Conservation (phyloP, 2,329 filamentous ascomycete species). For the Diaporthe batatas region DNA sequence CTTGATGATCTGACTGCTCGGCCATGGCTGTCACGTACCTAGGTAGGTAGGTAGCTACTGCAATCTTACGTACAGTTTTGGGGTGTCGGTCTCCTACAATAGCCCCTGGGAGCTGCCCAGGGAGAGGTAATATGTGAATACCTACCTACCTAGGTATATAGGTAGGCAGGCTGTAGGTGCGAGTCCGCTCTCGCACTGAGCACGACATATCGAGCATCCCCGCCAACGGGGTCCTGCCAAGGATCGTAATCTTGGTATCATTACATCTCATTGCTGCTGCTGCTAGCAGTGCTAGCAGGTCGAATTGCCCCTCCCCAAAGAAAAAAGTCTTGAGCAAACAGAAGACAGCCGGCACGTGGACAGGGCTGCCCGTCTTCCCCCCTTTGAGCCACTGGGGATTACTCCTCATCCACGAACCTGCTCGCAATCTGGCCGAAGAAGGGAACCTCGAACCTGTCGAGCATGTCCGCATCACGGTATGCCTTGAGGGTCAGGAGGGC, state of each 20-base stretch:
- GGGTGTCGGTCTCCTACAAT: background rate
- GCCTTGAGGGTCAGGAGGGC: slow-evolving; percentile 82
- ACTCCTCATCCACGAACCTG: slow-evolving; percentile 90
- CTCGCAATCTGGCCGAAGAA: slow-evolving; percentile 88
- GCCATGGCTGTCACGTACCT: no score
- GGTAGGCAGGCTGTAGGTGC: no score
- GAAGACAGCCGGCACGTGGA: background rate
- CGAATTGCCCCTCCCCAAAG: background rate
- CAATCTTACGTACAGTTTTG: background rate
- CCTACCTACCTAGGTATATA: no score
- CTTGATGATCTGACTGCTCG: background rate
- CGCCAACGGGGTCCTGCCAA: slow-evolving; percentile 6
- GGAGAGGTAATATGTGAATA: background rate
- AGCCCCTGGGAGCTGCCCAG: no score
- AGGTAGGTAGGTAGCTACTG: background rate
- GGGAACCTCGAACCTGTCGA: slow-evolving; percentile 85
- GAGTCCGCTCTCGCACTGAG: background rate
- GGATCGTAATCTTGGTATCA: slow-evolving; percentile 35
- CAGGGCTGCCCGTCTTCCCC: background rate
- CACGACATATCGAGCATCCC: background rate
- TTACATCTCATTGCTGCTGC: slow-evolving; percentile 16
- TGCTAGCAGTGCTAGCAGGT: no score
- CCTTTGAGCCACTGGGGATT: slow-evolving; percentile 23
- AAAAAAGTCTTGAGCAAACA: background rate
- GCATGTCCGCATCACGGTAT: slow-evolving; percentile 82